phyloP scores from a whole-genome alignment of 2,329 filamentous ascomycete species.

The Tolypocladium tundrense region DNA sequence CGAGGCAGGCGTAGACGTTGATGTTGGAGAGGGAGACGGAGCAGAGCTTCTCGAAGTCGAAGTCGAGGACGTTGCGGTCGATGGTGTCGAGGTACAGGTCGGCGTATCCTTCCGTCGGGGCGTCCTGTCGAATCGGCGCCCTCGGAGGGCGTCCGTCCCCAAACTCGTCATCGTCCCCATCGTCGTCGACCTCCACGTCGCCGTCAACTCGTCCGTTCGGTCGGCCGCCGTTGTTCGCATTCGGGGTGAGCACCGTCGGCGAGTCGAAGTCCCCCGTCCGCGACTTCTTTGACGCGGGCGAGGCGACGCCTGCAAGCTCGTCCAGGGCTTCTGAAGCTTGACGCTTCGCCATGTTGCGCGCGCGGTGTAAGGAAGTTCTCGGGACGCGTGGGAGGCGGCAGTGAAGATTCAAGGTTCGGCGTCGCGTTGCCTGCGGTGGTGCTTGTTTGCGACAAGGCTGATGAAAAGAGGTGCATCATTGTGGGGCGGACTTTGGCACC shows the following conservation, averaged over 20 bases:
- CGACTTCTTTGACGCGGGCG: slow-evolving; percentile 50
- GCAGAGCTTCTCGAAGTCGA: slow-evolving; percentile 98
- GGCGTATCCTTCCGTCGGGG: slow-evolving; percentile 78
- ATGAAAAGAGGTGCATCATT: slow-evolving; percentile 5
- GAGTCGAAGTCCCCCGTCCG: slow-evolving; percentile 37
- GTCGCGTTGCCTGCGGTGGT: not conserved
- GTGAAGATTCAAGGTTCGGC: not conserved
- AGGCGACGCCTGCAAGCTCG: slow-evolving; percentile 41
- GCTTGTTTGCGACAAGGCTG: slow-evolving; percentile 2
- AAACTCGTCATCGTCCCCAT: slow-evolving; percentile 25
- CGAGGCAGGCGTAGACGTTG: slow-evolving; percentile 95
- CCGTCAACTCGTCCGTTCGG: slow-evolving; percentile 4
- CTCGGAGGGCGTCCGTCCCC: slow-evolving; percentile 25
- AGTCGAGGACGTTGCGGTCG: slow-evolving; percentile 84
- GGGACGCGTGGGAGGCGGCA: not conserved
- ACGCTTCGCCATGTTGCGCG: slow-evolving; percentile 38
- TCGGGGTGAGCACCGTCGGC: slow-evolving; percentile 11
- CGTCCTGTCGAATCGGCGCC: slow-evolving; percentile 57
- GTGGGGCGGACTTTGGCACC: slow-evolving; percentile 2
- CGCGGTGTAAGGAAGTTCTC: not conserved
- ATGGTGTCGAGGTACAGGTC: slow-evolving; percentile 98
- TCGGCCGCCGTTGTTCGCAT: not conserved
- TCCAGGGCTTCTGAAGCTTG: slow-evolving; percentile 51
- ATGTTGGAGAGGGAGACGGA: slow-evolving; percentile 94
- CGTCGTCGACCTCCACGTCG: slow-evolving; percentile 13